phyloP scores from a whole-genome alignment of 2,329 filamentous ascomycete species.

The Fusarium sulawesiense region DNA sequence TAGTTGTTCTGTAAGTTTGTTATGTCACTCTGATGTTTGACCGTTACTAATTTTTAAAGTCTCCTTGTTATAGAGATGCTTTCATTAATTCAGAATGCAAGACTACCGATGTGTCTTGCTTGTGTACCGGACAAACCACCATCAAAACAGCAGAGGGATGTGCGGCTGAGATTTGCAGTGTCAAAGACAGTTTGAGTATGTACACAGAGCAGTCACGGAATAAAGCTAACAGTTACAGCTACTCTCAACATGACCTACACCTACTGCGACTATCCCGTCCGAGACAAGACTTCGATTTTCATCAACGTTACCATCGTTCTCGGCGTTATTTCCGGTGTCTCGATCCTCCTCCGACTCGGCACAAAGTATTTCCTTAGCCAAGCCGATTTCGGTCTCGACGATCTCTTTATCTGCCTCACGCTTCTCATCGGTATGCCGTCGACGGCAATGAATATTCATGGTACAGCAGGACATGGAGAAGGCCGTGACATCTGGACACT shows the following conservation, averaged over 20 bases:
- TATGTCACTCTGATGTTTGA: too few relatives aligned
- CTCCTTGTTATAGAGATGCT: constrained; percentile 13
- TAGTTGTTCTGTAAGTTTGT: constrained; percentile 34
- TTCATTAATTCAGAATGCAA: constrained; percentile 27
- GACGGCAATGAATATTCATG: constrained; percentile 40
- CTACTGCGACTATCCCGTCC: constrained; percentile 24
- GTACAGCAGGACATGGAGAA: constrained; percentile 45
- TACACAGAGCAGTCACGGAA: accelerated
- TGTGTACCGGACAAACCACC: constrained; percentile 36
- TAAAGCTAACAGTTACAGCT: neutral
- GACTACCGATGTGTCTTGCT: constrained; percentile 37
- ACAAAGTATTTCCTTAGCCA: constrained; percentile 45
- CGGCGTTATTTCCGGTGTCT: constrained; percentile 50
- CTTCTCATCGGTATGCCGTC: constrained; percentile 39
- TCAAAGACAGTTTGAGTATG: constrained; percentile 26
- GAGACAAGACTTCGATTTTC: constrained; percentile 30
- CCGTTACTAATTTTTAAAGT: constrained; percentile 21
- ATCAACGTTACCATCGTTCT: constrained; percentile 31
- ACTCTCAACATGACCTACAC: constrained; percentile 30
- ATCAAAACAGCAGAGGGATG: constrained; percentile 30
- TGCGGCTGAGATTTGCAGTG: constrained; percentile 6
- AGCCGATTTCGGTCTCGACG: constrained; percentile 48
- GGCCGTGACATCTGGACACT: constrained; percentile 53
- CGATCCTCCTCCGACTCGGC: constrained; percentile 51
- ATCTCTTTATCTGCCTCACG: constrained; percentile 44